Base-by-base conservation (phyloP, 78 protist species). In the Mantamonas sphyraenae region DNA sequence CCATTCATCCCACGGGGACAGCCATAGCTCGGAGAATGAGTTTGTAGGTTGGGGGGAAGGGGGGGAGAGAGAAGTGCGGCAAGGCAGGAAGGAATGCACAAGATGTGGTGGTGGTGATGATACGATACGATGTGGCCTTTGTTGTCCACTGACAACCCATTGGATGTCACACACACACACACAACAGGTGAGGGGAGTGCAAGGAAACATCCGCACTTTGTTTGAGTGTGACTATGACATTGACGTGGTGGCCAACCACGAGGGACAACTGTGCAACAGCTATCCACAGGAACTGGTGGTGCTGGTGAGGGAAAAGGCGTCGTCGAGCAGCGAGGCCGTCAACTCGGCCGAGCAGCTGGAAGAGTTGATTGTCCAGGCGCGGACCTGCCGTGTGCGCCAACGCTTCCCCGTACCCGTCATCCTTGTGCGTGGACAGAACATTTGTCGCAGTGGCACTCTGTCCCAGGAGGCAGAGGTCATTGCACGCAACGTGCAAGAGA, bases 391-490 rank as follows among this genome's bases (percentile, higher is more conserved):
- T 0, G 73, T 53, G 24, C 73, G 73, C 50, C 0, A 33, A 16
- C 55, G 73, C 38, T 68, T 68, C 40, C 51, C 19, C 22, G 58
- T 68, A 2, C 73, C 73, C 20, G 73, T 68, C 22, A 42, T 68
- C n/a, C 56, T 35, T 19, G 10, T 26, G 40, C 38, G 58, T 0
- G 42, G 42, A 8, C 33, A 26, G 28, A 53, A 53, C 62, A 34
- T 68, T 20, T 68, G 73, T 20, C 59, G 73, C 37, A 30, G 63
- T 0, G 12, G 40, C 31, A 68, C 73, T 8, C 35, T 68, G 19
- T 5, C 73, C n/a, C 22, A 16, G 2, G 50, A 68, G 73, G 42
- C 38, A 3, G 59, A 43, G 26, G 55, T 28, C 35, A 2, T 12
- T 20, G 37, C 37, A n/a, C n/a, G n/a, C 20, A 22, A 51, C 56